These are phyloP conservation scores for Noccaea bulbosa DNA, from an alignment of 345 rosid genomes.

Conservation along the genomic window DNA sequence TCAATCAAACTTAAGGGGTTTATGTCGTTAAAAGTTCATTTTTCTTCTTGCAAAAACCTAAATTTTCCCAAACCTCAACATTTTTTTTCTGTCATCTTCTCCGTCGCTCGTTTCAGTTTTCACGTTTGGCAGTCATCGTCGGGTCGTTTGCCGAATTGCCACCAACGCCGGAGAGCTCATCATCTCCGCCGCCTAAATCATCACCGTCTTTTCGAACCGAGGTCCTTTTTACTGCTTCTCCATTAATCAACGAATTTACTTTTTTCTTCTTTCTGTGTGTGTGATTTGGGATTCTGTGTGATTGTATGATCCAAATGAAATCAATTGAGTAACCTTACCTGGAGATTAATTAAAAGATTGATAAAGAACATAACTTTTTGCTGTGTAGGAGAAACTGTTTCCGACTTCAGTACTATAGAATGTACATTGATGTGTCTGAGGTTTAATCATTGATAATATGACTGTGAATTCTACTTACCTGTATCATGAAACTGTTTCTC, in stretches of 20 bases:
- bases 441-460: neutral
- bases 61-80: too few species aligned
- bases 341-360: neutral
- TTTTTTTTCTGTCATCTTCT: neutral
- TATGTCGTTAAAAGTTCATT: too few species aligned
- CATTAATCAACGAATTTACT: neutral
- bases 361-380: neutral
- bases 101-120: neutral
- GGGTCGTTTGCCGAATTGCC: neutral
- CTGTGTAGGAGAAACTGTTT: neutral
- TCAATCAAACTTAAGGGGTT: too few species aligned
- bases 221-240: neutral
- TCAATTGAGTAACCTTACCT: neutral
- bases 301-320: neutral
- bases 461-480: neutral
- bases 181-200: neutral
- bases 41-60: too few species aligned
- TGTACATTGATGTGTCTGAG: neutral
- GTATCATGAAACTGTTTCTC: neutral
- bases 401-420: neutral
- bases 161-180: neutral
- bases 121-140: neutral
- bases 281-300: neutral
- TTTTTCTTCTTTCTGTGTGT: too few species aligned
- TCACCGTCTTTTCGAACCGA: neutral